A percentile compares a stretch with the other conserved stretches of the same genome.
Conservation (phyloP, 371 early-diverging fungal species). For the Zopfochytrium polystomum region DNA sequence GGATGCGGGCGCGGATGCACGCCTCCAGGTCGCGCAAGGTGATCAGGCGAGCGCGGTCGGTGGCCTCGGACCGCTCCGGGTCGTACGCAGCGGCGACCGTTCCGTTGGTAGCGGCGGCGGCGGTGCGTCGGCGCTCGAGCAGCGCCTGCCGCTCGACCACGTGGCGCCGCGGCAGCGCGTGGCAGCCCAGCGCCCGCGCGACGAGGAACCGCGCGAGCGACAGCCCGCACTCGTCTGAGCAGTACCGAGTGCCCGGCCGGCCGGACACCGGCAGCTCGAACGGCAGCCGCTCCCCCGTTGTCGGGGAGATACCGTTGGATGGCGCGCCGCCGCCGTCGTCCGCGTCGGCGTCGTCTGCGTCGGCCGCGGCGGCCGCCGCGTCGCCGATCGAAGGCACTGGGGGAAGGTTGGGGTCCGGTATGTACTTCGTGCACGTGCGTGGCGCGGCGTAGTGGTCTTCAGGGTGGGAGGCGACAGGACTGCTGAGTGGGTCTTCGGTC, state of each 20-base stretch:
- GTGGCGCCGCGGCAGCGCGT: background rate
- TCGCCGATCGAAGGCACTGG: too few relatives aligned
- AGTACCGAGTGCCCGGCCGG: background rate
- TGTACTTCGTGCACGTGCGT: too few relatives aligned
- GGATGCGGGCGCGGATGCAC: constrained; percentile 1
- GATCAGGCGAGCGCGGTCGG: background rate
- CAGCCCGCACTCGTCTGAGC: constrained; percentile 25
- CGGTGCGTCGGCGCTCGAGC: too few relatives aligned
- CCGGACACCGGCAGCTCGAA: background rate
- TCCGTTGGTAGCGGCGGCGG: background rate
- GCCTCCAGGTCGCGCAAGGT: background rate
- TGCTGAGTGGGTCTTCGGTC: background rate
- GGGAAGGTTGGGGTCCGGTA: too few relatives aligned
- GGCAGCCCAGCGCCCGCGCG: too few relatives aligned
- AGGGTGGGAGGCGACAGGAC: too few relatives aligned
- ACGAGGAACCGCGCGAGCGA: constrained; percentile 12
- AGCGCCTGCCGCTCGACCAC: constrained; percentile 1
- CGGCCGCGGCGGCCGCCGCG: constrained; percentile 17
- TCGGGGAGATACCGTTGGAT: background rate
- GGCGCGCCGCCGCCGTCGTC: background rate
- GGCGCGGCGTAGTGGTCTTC: too few relatives aligned
- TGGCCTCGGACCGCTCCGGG: background rate
- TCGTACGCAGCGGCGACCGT: background rate
- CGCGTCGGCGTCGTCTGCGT: constrained; percentile 15
- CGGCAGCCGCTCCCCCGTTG: background rate